Base-by-base conservation (phyloP, 805 yeast genomes). In the Metschnikowia bowlesiae region DNA sequence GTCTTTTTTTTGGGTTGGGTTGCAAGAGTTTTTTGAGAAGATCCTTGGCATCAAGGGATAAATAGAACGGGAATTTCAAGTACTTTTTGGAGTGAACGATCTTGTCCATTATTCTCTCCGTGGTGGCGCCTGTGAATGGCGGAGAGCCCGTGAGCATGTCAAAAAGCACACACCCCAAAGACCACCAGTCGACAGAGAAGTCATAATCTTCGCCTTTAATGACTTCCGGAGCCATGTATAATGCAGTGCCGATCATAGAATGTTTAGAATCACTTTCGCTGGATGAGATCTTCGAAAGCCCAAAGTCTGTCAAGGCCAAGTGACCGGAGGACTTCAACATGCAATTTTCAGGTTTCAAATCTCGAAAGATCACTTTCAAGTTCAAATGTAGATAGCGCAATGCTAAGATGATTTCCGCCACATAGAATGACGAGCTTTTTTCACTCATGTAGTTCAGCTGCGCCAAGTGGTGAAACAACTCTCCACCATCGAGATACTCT, bases 401-500 rank as follows among this genome's bases (percentile, higher is more conserved):
- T 8, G 62, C 62, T 41, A 58, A 45, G 22, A 55, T 47, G 32
- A 57, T 57, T 33, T 58, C 56, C 0, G 62, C 62, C 7, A 58
- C 52, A 44, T 58, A 58, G 43, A 47, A 58, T 3, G 59, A 50
- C 4, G 62, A 57, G 32, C 55, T 56, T 14, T 53, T 57, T 35
- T 58, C 62, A 39, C 58, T 56, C 36, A 58, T 22, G 34, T 51
- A 58, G 50, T 52, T 46, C 45, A 54, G 60, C 32, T 68, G 61
- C n/a, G 83, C 79, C 54, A 83, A 65, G 63, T 84, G 88, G 50
- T 79, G 81, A 61, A 80, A 89, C 35, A 89, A 66, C 64, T 89
- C 97, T 26, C 97, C 96, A 7, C 97, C 97, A 47, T 88, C 91
- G 14, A 91, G 82, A 62, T 86, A 89, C 63, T 89, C 95, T 43